These are phyloP conservation scores for Candolleomyces efflorescens DNA, from an alignment of 768 basidiomycete species.

Conservation along the genomic window DNA sequence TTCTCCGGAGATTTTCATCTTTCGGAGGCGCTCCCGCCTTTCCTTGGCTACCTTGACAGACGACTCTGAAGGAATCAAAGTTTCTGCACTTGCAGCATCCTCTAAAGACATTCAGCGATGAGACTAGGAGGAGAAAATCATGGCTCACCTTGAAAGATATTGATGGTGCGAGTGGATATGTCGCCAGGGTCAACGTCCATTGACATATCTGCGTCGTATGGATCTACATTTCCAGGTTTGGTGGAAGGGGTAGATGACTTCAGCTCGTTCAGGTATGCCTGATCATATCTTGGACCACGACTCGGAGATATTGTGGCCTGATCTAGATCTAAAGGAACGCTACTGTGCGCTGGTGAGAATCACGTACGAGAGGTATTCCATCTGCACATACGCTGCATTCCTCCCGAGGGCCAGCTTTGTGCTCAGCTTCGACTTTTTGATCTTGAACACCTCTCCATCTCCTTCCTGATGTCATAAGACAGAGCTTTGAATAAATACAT, in stretches of 20 bases:
- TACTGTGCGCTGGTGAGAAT: slow-evolving; percentile 25
- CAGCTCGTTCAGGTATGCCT: slow-evolving; percentile 69
- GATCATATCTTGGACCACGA: slow-evolving; percentile 62
- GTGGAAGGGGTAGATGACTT: slow-evolving; percentile 70
- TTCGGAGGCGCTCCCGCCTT: slow-evolving; percentile 64
- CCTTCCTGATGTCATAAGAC: slow-evolving; percentile 44
- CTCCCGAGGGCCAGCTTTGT: slow-evolving; percentile 55
- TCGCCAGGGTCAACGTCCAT: slow-evolving; percentile 35
- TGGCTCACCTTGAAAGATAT: slow-evolving; percentile 17
- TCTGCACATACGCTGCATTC: slow-evolving; percentile 43
- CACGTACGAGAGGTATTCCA: neutral
- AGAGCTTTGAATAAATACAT: slow-evolving; percentile 8
- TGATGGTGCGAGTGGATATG: slow-evolving; percentile 28
- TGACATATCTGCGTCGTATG: slow-evolving; percentile 51
- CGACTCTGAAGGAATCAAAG: slow-evolving; percentile 66
- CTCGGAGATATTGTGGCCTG: slow-evolving; percentile 52
- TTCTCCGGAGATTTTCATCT: slow-evolving; percentile 36
- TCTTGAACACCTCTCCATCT: slow-evolving; percentile 63
- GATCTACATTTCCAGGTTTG: slow-evolving; percentile 38
- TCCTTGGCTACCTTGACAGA: slow-evolving; percentile 72
- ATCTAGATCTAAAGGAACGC: slow-evolving; percentile 45
- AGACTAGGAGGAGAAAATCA: slow-evolving; percentile 12
- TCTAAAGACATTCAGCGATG: neutral
- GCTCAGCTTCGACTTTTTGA: slow-evolving; percentile 80
- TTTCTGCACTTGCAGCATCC: slow-evolving; percentile 22